Base-by-base conservation (phyloP, 345 rosid genomes). In the Toxicodendron radicans region DNA sequence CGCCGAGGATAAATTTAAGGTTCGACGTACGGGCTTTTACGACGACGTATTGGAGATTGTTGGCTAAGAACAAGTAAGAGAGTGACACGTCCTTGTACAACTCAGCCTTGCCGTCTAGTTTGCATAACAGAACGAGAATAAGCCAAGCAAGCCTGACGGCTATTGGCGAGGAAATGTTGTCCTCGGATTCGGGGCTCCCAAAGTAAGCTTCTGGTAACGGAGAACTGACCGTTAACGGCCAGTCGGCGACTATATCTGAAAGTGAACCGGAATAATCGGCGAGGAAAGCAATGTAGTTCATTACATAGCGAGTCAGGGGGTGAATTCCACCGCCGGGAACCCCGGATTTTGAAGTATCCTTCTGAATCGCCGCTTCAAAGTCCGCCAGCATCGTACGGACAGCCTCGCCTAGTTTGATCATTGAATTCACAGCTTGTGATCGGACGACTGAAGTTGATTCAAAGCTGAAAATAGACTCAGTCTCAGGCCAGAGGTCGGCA, bases 301-400 rank as follows among this genome's bases (percentile, higher is more conserved):
- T 91, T 0, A 90, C 92, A 70, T 91, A 89, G 38, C 95, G 90
- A 0, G 92, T 90, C 2, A 92, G 83, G 1, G 97, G 97, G 69
- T 94, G 98, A 68, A 92, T 79, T 0, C 94, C 96, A 0, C 94
- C 98, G 48, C 97, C 92, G 53, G 87, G 86, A 0, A 85, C 58
- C 0, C 85, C 64, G 17, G 71, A 38, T 72, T 84, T 91, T 12
- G 95, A 89, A 2, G 73, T 69, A 63, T 88, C 92, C 68, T 87
- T 91, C 8, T 83, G 76, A 58, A 93, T 86, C 0, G 90, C 86
- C 0, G 82, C 54, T 58, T 93, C 95, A 80, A 93, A 90, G 4
- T 85, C 93, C 17, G 85, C 68, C 4, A 91, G 38, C 85, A 88
- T 87, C 14, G 75, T 54, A 0, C 86, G 59, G 1, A 79, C 87